phyloP scores from a whole-genome alignment of 371 early-diverging fungal species.

The Actinomortierella wolfii region DNA sequence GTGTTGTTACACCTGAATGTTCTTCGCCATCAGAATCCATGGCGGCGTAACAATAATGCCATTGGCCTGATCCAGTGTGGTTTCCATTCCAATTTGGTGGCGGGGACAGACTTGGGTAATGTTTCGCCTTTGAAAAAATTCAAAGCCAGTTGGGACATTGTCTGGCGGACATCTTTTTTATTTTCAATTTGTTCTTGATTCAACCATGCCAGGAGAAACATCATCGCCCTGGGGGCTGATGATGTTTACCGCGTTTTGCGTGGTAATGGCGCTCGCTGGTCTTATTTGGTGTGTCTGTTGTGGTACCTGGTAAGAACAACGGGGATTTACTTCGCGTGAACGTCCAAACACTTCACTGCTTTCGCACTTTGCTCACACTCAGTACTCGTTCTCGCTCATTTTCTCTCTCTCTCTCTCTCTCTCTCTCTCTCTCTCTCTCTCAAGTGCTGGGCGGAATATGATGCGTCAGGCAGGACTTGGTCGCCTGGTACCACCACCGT shows the following conservation, averaged over 20 bases:
- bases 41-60: neutral
- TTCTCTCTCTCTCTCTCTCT: slow-evolving; percentile 9
- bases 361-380: neutral
- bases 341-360: too few species aligned
- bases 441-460: slow-evolving; percentile 37
- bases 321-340: too few species aligned
- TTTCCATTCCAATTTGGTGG: too few species aligned
- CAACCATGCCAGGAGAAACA: neutral
- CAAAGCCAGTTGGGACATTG: too few species aligned
- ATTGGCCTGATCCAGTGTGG: too few species aligned
- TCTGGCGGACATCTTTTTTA: too few species aligned
- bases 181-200: too few species aligned
- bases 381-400: neutral
- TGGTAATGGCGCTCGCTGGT: slow-evolving; percentile 27
- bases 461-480: slow-evolving; percentile 36
- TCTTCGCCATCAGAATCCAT: slow-evolving; percentile 30
- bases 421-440: neutral
- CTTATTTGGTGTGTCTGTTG: slow-evolving; percentile 45
- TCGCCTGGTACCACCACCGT: slow-evolving; percentile 34
- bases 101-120: too few species aligned
- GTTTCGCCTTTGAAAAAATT: too few species aligned
- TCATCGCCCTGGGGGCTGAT: slow-evolving; percentile 40
- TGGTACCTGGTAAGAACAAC: slow-evolving; percentile 44
- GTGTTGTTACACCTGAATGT: neutral
- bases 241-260: slow-evolving; percentile 26